phyloP scores from a whole-genome alignment of 73 alveolate species.

The Urostyla sp. region DNA sequence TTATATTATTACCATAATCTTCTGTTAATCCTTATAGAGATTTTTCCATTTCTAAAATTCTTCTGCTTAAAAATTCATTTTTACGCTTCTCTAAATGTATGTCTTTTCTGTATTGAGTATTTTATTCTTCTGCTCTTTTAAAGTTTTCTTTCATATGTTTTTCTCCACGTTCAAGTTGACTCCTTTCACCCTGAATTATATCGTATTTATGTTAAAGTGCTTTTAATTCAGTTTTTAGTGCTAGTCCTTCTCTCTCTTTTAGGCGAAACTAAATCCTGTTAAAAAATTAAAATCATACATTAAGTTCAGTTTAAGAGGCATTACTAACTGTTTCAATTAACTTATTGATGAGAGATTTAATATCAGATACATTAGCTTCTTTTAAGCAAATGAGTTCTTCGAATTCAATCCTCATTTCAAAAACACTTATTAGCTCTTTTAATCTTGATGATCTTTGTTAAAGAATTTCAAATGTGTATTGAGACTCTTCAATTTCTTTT shows the following conservation, averaged over 20 bases:
- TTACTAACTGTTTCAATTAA: neutral
- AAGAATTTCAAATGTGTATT: slow-evolving; percentile 10
- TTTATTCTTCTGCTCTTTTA: slow-evolving; percentile 5
- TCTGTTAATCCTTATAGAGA: slow-evolving; percentile 29
- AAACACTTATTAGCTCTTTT: slow-evolving; percentile 3
- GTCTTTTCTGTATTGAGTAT: slow-evolving; percentile 1
- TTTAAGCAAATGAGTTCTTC: slow-evolving; percentile 31
- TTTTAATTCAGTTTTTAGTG: slow-evolving; percentile 25
- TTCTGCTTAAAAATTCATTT: slow-evolving; percentile 36
- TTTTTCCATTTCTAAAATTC: slow-evolving; percentile 28
- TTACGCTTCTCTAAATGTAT: slow-evolving; percentile 38
- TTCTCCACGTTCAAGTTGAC: neutral
- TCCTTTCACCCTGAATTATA: neutral
- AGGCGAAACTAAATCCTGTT: neutral
- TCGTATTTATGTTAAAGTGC: slow-evolving; percentile 10
- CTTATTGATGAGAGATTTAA: neutral
- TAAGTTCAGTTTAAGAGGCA: slow-evolving; percentile 21
- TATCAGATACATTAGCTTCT: slow-evolving; percentile 27
- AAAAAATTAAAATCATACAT: neutral
- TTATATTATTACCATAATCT: neutral
- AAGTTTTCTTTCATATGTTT: neutral
- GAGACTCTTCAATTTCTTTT: slow-evolving; percentile 44
- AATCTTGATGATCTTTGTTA: neutral
- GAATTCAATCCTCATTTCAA: slow-evolving; percentile 25
- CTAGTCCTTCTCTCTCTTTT: slow-evolving; percentile 42